Percentiles rank a stretch among this genome's conserved stretches.
Conservation (phyloP, 1,139 yeast genomes). For the Scheffersomyces lignicola region DNA sequence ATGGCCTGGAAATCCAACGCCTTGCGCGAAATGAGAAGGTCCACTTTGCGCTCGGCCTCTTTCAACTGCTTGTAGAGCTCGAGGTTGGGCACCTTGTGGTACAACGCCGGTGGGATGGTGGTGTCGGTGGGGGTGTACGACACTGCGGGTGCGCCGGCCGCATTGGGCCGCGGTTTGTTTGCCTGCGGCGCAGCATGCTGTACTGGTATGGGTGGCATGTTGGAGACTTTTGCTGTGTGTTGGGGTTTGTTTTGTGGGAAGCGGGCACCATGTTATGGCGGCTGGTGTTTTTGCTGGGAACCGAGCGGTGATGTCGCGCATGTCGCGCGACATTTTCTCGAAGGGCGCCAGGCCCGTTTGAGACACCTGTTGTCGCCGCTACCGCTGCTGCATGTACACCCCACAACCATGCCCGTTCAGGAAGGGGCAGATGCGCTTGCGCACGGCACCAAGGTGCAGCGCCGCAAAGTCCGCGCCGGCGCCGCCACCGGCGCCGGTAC, state of each 20-base stretch:
- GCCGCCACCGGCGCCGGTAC: slow-evolving; percentile 2
- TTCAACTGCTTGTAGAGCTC: slow-evolving; percentile 65
- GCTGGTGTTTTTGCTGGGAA: neutral
- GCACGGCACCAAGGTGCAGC: slow-evolving; percentile 18
- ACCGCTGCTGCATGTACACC: too few relatives aligned
- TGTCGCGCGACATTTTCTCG: too few relatives aligned
- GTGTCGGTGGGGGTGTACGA: slow-evolving; percentile 72
- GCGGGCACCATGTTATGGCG: neutral
- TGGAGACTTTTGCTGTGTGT: too few relatives aligned
- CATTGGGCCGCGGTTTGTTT: slow-evolving; percentile 30
- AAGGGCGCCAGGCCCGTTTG: too few relatives aligned
- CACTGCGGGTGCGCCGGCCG: slow-evolving; percentile 41
- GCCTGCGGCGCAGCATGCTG: slow-evolving; percentile 10
- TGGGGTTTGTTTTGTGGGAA: too few relatives aligned
- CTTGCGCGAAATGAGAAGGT: slow-evolving; percentile 78
- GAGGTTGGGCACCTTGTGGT: slow-evolving; percentile 70
- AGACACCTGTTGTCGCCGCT: too few relatives aligned
- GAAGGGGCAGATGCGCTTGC: neutral
- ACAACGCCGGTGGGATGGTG: slow-evolving; percentile 60
- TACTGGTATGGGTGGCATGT: slow-evolving; percentile 11
- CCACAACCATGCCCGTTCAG: slow-evolving; percentile 3
- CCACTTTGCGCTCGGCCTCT: slow-evolving; percentile 79
- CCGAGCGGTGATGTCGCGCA: too few relatives aligned
- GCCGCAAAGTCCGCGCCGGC: slow-evolving; percentile 15
- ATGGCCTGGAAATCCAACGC: slow-evolving; percentile 83